Base-by-base conservation (phyloP, 1,139 yeast species). In the Candida frijolesensis region DNA sequence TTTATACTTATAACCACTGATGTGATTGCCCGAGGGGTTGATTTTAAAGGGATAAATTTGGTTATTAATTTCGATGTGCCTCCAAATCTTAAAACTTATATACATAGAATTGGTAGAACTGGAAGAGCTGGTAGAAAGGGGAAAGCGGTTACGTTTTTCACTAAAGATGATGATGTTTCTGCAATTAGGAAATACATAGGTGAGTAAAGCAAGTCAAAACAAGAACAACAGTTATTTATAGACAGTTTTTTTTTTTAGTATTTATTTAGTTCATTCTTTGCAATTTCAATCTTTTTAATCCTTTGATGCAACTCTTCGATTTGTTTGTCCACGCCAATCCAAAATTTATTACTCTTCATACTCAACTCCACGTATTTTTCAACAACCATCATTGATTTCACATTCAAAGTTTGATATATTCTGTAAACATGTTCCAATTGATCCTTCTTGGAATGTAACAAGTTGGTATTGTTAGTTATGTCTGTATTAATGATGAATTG, bases 1-100 rank as follows among this genome's bases (percentile, higher is more conserved):
- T 95, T 99, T 99, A 96, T 95, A 45, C 78, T 95, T 56, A 94
- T 95, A 52, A 91, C 98, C 65, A 95, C 99, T 0, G 99, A 95
- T 69, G 97, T 95, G 49, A 74, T 95, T 50, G 86, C 98, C 1
- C 82, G 99, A 72, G 99, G 99, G 74, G 91, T 95, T 52, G 99
- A 95, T 70, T 95, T 95, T 74, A 90, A 90, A 64, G 98, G 98
- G 40, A 96, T 95, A 39, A 92, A 92, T 62, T 69, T 94, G 54
- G 98, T 95, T 33, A 89, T 95, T 59, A 95, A 95, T 69, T 95
- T 94, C 66, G 99, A 95, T 70, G 96, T 94, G 5, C 99, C 99
- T 14, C 90, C 85, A 60, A 82, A 88, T 47, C 90, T 98, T 0
- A 98, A 94, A 67, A 87, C 97, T 0, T 95, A 95, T 66, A 97